phyloP scores from a whole-genome alignment of 305 asterid genomes.

The Fraxinus sp. region DNA sequence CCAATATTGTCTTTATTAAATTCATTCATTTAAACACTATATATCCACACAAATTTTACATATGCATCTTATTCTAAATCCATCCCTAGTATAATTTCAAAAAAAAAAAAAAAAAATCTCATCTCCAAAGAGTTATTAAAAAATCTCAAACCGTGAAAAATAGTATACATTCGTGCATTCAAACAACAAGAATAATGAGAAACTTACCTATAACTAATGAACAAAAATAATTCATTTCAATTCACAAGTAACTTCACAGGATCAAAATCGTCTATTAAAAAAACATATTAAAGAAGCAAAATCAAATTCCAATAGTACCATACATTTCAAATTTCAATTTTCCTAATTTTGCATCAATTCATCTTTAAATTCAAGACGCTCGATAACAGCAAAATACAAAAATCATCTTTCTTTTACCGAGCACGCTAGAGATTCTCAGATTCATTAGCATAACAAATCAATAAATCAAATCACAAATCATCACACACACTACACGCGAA shows the following conservation, averaged over 20 bases:
- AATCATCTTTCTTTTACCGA: neutral
- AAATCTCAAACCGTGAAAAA: neutral
- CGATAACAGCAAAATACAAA: neutral
- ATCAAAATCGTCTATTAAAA: neutral
- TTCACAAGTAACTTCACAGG: too few species aligned
- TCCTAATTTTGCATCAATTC: neutral
- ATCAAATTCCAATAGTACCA: neutral
- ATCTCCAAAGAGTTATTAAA: too few species aligned
- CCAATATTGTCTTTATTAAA: too few species aligned
- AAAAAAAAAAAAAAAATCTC: too few species aligned
- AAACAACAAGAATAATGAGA: neutral
- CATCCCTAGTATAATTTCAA: too few species aligned
- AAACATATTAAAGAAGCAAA: neutral
- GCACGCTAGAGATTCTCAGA: constrained; percentile 6
- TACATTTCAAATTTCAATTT: neutral
- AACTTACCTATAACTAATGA: neutral
- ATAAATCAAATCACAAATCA: constrained; percentile 19
- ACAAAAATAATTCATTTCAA: too few species aligned
- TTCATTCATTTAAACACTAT: too few species aligned
- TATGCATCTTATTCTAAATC: too few species aligned
- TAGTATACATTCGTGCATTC: neutral
- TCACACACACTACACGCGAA: neutral
- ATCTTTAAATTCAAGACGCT: constrained; percentile 17
- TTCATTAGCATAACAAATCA: constrained; percentile 16
- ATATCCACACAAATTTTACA: too few species aligned